These are phyloP conservation scores for Phascolomyces articulosus DNA, from an alignment of 371 early-diverging fungal genomes.

Conservation along the genomic window DNA sequence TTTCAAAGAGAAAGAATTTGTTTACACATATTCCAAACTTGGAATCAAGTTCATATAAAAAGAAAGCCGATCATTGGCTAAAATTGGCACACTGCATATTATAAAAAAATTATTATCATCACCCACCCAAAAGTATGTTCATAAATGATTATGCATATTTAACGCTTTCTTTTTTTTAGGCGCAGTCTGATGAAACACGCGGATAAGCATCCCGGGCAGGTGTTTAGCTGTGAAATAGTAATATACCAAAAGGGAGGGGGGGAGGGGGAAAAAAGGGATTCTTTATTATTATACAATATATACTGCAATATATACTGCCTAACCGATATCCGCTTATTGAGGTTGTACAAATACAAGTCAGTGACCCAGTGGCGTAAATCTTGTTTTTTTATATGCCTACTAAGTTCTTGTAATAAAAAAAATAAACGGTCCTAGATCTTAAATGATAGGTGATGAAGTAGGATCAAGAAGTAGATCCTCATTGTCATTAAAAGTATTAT, in stretches of 20 bases:
- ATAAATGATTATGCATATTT: neutral
- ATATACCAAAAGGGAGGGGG: no score
- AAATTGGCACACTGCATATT: slow-evolving; percentile 5
- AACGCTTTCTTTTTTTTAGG: neutral
- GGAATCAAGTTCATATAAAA: neutral
- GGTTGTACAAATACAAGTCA: neutral
- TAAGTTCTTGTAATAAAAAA: neutral
- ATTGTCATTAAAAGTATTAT: no score
- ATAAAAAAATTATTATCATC: no score
- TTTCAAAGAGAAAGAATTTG: neutral
- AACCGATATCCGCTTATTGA: neutral
- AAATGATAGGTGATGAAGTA: no score
- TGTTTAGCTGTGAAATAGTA: neutral
- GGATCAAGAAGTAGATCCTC: neutral
- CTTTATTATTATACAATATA: no score
- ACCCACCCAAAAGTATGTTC: neutral
- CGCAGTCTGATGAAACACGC: slow-evolving; percentile 8
- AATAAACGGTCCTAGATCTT: no score
- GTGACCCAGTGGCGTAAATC: slow-evolving; percentile 7
- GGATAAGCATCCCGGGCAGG: neutral
- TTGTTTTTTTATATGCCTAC: neutral
- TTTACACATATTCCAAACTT: slow-evolving; percentile 5
- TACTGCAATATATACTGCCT: no score
- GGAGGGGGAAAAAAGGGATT: no score
- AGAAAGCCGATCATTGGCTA: neutral